Base-by-base conservation (phyloP, 2,329 filamentous ascomycete genomes). In the Alternaria ventricosa region DNA sequence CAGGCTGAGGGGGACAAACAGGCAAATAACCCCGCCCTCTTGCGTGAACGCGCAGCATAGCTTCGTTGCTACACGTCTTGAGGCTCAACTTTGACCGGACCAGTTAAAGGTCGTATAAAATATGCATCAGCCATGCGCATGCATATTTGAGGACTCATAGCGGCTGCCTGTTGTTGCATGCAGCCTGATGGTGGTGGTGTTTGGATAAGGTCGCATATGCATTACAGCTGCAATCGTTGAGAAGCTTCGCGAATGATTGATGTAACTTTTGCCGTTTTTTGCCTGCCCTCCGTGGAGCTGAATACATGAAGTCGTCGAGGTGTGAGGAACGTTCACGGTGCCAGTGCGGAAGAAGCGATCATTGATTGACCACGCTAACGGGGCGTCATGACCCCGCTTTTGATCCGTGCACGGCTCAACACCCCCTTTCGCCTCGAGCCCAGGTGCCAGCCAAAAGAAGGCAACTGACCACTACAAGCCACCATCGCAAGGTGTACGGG, bases 51-150 rank as follows among this genome's bases (percentile, higher is more conserved):
- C 30, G 36, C 12, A 43, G 25, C 47, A 22, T 36, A 47, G 61
- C 61, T 30, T 54, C 28, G 44, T 61, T 57, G 25, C 15, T 44
- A 50, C 7, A 23, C 30, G 41, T 25, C 23, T 53, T 57, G 61
- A 70, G 69, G 57, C 68, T 69, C 69, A 60, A 20, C 8, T 23
- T 18, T 72, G 55, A 74, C 71, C 71, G 71, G 71, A 68, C 28
- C 43, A 36, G 22, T 58, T 20, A 45, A 46, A 41, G 55, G 49
- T 60, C 43, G 53, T 41, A 47, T 44, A 27, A 46, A 64, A 55
- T 41, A 20, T 62, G 63, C 54, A 69, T 57, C 57, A 50, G 59
- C 64, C 50, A 63, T 43, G 56, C 58, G 60, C 33, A 54, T 65
- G 62, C 66, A 66, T 55, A 49, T 36, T 58, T 60, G 51, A 64